Evolutionary conservation across 2,329 filamentous ascomycete species (phyloP), one percentile per base, ranked within the genome.

Genomic region (Fusarium sp.): DNA sequence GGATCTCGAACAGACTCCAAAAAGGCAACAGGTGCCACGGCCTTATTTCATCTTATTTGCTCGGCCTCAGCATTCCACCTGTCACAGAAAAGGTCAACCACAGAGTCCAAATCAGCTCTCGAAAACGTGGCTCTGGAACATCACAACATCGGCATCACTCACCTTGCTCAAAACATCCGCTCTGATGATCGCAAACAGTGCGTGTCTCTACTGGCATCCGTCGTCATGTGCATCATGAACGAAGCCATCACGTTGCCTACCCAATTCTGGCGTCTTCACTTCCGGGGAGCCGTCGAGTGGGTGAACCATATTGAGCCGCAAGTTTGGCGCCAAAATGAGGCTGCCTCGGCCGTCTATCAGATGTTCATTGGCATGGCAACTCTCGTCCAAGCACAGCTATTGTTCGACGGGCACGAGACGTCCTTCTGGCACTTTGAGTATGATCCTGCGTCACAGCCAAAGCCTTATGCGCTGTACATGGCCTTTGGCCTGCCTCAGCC

Each of bases 291-390:
- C 0, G 71, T 75, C 1, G 73, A 75, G 23, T 75, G 73, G 73
- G 73, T 75, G 7, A 75, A 75, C 15, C 73, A 75, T 16, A 75
- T 75, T 2, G 69, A 74, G 15, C 71, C 73, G 0, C 73, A 75
- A 6, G 63, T 75, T 3, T 75, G 73, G 73, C 61, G 73, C 15
- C 60, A 64, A 11, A 71, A 50, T 4, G 73, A 74, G 13, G 62
- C 69, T 8, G 73, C 73, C 2, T 73, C 71, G 1, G 53, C 66
- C 3, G 61, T 75, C 0, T 75, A 75, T 6, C 73, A 75, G 41
- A 75, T 75, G 73, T 75, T 75, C 15, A 60, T 62, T 6, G 73
- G 73, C 8, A 73, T 75, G 65, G 69, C 71, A 0, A 74, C 69
- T 6, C 57, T 75, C 1, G 69, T 75, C 0, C 73, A 75, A 30